Conservation (phyloP, 176 grass and related monocot genomes). For the Ensete glaucum region DNA sequence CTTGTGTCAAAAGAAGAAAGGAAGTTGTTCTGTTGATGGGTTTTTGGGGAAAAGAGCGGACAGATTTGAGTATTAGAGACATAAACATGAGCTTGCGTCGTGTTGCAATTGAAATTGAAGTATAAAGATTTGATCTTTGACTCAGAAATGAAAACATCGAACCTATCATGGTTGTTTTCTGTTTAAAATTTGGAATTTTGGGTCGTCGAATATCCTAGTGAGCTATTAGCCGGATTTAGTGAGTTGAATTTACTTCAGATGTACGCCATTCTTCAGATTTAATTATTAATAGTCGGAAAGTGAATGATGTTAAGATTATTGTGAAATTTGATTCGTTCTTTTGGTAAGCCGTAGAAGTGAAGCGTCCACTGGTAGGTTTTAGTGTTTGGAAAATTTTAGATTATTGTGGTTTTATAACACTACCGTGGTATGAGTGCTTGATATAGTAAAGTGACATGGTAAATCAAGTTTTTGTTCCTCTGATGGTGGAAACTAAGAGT, state of each 20-base stretch:
- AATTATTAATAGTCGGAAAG: not conserved
- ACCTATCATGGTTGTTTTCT: not conserved
- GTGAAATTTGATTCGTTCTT: not conserved
- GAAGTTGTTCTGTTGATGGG: not conserved
- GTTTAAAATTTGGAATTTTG: not conserved
- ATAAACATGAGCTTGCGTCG: not conserved
- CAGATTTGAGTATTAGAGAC: not conserved
- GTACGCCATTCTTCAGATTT: not conserved
- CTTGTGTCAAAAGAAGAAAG: not conserved
- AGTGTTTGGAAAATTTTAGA: not conserved
- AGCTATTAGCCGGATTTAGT: not conserved
- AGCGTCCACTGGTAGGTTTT: not conserved
- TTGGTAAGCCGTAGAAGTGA: not conserved
- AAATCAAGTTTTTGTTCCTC: not conserved
- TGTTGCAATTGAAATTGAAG: not conserved
- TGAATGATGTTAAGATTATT: not conserved
- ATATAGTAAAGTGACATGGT: not conserved
- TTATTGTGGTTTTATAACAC: not conserved
- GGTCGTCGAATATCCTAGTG: not conserved
- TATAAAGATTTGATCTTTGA: not conserved
- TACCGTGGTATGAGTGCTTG: not conserved
- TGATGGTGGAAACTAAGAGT: not conserved
- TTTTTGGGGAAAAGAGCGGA: not conserved
- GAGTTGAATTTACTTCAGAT: not conserved
- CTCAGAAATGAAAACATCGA: not conserved